These are phyloP conservation scores for Pisolithus orientalis DNA, from an alignment of 768 basidiomycete species.

Conservation along the genomic window DNA sequence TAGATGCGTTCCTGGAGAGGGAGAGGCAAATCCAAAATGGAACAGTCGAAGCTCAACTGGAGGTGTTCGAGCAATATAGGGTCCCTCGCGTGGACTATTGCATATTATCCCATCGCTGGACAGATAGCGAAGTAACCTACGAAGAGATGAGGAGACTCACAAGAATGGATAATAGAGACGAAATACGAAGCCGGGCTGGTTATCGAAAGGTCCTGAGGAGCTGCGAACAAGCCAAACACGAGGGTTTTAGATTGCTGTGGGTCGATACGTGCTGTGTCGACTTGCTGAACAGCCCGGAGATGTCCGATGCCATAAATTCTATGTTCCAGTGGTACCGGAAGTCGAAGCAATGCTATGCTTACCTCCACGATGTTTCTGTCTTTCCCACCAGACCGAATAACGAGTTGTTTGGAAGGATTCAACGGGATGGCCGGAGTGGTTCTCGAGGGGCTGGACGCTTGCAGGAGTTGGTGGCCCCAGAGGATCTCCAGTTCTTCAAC, in stretches of 20 bases:
- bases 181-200: background rate
- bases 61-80: no score
- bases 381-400: background rate
- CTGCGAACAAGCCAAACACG: constrained; percentile 1
- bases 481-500: constrained; percentile 9
- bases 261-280: constrained; percentile 16
- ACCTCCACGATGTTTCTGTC: constrained; percentile 7
- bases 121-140: background rate
- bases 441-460: constrained; percentile 11
- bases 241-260: constrained; percentile 8
- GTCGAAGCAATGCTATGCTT: constrained; percentile 10
- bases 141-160: background rate
- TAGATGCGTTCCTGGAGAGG: no score
- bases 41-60: no score
- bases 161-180: background rate
- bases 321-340: constrained; percentile 17
- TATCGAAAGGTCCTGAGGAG: background rate
- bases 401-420: background rate
- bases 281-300: constrained; percentile 15
- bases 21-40: no score
- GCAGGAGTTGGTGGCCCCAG: constrained; percentile 13
- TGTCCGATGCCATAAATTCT: constrained; percentile 11
- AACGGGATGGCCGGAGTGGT: constrained; percentile 9
- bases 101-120: constrained; percentile 2
- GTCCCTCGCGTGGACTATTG: background rate